These are phyloP conservation scores for Paecilomyces sp. DNA, from an alignment of 2,329 filamentous ascomycete species.

Conservation along the genomic window DNA sequence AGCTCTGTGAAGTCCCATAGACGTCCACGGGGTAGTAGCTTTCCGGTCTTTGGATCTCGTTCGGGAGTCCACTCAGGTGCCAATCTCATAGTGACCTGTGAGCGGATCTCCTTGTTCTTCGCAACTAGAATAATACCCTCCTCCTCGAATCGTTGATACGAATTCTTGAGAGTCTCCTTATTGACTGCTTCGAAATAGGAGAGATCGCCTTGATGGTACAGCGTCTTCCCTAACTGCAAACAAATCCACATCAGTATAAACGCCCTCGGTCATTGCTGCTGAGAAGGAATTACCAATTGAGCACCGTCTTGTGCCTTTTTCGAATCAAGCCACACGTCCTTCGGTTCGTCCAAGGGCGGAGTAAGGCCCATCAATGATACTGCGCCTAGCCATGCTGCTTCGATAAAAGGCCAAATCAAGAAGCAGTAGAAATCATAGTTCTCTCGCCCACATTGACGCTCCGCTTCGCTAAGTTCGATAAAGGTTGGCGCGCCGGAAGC, in stretches of 20 bases:
- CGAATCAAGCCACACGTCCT: slow-evolving; percentile 70
- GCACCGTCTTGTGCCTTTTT: slow-evolving; percentile 73
- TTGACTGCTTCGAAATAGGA: slow-evolving; percentile 98
- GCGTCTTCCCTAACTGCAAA: slow-evolving; percentile 75
- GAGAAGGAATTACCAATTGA: slow-evolving; percentile 56
- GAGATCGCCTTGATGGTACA: slow-evolving; percentile 95
- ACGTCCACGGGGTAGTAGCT: slow-evolving; percentile 61
- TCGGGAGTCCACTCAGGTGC: slow-evolving; percentile 67
- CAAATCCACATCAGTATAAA: slow-evolving; percentile 12
- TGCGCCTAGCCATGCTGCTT: slow-evolving; percentile 85
- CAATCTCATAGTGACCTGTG: slow-evolving; percentile 51
- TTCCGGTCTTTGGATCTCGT: slow-evolving; percentile 55
- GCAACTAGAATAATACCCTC: slow-evolving; percentile 78
- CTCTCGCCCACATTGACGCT: slow-evolving; percentile 73
- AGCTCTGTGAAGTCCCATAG: slow-evolving; percentile 89
- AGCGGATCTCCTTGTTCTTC: slow-evolving; percentile 52
- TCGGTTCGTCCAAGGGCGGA: slow-evolving; percentile 55
- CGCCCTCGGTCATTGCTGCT: not conserved
- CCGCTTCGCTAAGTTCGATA: slow-evolving; percentile 67
- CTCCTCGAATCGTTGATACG: slow-evolving; percentile 79
- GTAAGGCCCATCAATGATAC: slow-evolving; percentile 82
- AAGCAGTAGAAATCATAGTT: slow-evolving; percentile 99
- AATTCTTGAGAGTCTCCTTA: slow-evolving; percentile 94
- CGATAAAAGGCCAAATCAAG: slow-evolving; percentile 96
- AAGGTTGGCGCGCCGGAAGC: slow-evolving; percentile 50